These are phyloP conservation scores for Fusarium sp. DNA, from an alignment of 2,329 filamentous ascomycete species.

Conservation along the genomic window DNA sequence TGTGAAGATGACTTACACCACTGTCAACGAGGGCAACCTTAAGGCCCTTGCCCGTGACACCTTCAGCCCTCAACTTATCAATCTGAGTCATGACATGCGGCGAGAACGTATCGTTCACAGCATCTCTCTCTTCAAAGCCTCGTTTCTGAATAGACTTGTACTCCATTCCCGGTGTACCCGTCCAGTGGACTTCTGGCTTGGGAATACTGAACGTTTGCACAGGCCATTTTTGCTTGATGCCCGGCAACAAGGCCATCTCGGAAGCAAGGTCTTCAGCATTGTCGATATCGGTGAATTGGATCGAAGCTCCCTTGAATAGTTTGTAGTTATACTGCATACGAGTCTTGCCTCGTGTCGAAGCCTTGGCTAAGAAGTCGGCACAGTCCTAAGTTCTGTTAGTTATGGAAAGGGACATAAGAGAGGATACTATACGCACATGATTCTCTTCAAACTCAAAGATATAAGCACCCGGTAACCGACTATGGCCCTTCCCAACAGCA, in stretches of 20 bases:
- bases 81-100: conserved; percentile 69
- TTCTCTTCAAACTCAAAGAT: conserved; percentile 66
- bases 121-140: conserved; percentile 24
- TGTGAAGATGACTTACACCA: conserved; percentile 56
- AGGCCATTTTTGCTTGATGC: conserved; percentile 63
- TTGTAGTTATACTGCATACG: conserved; percentile 63
- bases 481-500: conserved; percentile 32
- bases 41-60: conserved; percentile 62
- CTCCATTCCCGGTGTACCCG: conserved; percentile 50
- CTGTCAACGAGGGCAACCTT: conserved; percentile 66
- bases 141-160: conserved; percentile 36
- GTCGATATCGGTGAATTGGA: conserved; percentile 62
- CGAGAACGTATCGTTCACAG: conserved; percentile 55
- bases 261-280: conserved; percentile 57
- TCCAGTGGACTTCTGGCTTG: conserved; percentile 55
- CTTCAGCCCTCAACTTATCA: conserved; percentile 62
- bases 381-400: conserved; percentile 25
- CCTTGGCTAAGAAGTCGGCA: conserved; percentile 31
- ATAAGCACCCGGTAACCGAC: conserved; percentile 59
- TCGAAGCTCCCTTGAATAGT: conserved; percentile 66
- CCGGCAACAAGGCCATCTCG: conserved; percentile 56
- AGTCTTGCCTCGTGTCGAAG: conserved; percentile 52
- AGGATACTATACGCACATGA: conserved; percentile 51
- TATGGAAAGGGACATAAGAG: accelerated
- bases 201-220: conserved; percentile 60